A percentile compares a stretch with the other conserved stretches of the same genome.
phyloP scores from a whole-genome alignment of 2,329 filamentous ascomycete genomes.

The Hymenoscyphus fructigenus region DNA sequence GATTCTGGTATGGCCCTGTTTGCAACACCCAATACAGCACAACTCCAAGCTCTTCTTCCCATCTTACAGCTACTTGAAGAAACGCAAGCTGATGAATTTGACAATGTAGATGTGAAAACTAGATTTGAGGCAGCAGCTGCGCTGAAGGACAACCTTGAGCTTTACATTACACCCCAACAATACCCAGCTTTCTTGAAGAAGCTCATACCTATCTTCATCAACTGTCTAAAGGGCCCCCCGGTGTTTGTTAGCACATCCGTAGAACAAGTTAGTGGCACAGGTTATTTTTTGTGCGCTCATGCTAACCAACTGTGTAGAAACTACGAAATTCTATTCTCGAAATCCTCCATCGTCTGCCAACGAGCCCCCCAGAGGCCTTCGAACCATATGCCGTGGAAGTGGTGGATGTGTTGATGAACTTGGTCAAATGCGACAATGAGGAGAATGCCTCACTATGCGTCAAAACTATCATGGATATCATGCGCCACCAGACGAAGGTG shows the following conservation, averaged over 20 bases:
- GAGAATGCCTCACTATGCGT: conserved; percentile 98
- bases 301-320: conserved; percentile 53
- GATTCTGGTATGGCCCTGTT: conserved; percentile 27
- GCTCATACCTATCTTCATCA: conserved; percentile 86
- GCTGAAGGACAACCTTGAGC: conserved; percentile 87
- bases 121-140: conserved; percentile 82
- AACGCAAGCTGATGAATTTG: conserved; percentile 15
- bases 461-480: conserved; percentile 96
- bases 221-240: conserved; percentile 78
- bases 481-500: conserved; percentile 85
- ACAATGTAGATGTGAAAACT: conserved; percentile 67
- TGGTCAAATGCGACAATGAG: conserved; percentile 92
- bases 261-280: conserved; percentile 67
- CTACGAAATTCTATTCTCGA: conserved; percentile 91
- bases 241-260: conserved; percentile 88
- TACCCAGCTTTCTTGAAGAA: conserved; percentile 83
- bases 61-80: background rate
- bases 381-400: conserved; percentile 87
- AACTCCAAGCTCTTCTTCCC: background rate
- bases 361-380: conserved; percentile 74
- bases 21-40: conserved; percentile 4
- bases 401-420: conserved; percentile 83
- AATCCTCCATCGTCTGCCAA: conserved; percentile 81
- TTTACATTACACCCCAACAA: conserved; percentile 74
- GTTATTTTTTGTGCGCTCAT: conserved; percentile 10